Percentiles rank a stretch among this genome's conserved stretches.
Evolutionary conservation across 1,284 basidiomycete genomes (phyloP).

Genomic region (Agroathelia rolfsii): DNA sequence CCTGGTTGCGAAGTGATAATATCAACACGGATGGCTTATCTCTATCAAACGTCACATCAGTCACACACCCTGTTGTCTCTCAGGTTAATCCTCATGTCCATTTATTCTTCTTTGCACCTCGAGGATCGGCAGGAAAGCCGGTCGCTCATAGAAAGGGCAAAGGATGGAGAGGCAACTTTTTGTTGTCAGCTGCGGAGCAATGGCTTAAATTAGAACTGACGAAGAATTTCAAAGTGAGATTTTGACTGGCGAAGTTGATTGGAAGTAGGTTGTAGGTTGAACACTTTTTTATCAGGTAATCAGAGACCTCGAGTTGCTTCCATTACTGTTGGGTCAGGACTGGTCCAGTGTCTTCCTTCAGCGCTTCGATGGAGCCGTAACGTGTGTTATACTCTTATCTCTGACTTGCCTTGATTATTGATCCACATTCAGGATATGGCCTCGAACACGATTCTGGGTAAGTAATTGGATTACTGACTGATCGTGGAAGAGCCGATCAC

Average conservation of each 20-base stretch:
- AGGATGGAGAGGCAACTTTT: conserved; percentile 95
- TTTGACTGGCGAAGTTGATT: conserved; percentile 1
- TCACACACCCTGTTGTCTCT: conserved; percentile 91
- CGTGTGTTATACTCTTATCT: conserved; percentile 37
- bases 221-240: conserved; percentile 81
- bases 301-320: conserved; percentile 84
- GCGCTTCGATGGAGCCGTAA: conserved; percentile 74
- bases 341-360: conserved; percentile 94
- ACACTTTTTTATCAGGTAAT: conserved; percentile 58
- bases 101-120: conserved; percentile 93
- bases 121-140: conserved; percentile 89
- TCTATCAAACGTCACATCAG: conserved; percentile 31
- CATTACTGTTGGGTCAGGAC: conserved; percentile 83
- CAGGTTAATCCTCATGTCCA: conserved; percentile 98
- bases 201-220: conserved; percentile 91
- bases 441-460: conserved; percentile 68
- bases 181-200: conserved; percentile 86
- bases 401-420: conserved; percentile 15
- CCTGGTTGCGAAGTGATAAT: conserved; percentile 1
- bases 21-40: conserved; percentile 6
- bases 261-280: conserved; percentile 4
- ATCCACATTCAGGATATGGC: conserved; percentile 65
- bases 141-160: conserved; percentile 89
- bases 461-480: no score
- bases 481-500: no score